Evolutionary conservation across 345 rosid genomes (phyloP).

Genomic region (Microcos paniculata): DNA sequence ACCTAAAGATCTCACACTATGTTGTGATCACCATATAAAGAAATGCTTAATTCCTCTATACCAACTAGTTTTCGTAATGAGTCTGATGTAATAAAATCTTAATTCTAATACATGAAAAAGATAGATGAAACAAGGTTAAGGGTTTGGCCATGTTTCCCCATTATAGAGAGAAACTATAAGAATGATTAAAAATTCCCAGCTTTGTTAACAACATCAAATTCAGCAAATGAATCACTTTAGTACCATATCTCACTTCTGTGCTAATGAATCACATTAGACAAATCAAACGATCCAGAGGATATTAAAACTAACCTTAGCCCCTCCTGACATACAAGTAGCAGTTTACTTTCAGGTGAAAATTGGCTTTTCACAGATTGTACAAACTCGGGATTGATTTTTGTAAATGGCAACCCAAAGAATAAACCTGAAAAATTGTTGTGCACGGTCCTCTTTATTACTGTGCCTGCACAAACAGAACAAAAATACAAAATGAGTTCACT

Average conservation of each 20-base stretch:
- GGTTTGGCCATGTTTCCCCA: no score
- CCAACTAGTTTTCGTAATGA: no score
- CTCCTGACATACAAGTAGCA: slow-evolving; percentile 89
- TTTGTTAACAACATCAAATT: no score
- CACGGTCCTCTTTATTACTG: slow-evolving; percentile 72
- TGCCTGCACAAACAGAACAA: slow-evolving; percentile 46
- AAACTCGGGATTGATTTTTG: slow-evolving; percentile 78
- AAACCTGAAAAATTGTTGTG: slow-evolving; percentile 94
- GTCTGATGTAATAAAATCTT: no score
- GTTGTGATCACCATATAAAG: not conserved
- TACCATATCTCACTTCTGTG: not conserved
- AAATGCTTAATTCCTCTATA: not conserved
- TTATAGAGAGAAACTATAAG: no score
- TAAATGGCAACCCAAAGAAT: slow-evolving; percentile 82
- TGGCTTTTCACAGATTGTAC: slow-evolving; percentile 51
- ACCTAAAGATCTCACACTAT: not conserved
- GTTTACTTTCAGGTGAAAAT: slow-evolving; percentile 69
- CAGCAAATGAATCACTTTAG: no score
- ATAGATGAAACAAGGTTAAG: no score
- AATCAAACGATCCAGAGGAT: not conserved
- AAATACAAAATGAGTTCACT: not conserved
- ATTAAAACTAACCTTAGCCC: slow-evolving; percentile 70
- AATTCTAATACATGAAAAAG: no score
- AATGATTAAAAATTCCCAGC: no score
- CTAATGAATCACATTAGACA: not conserved